Conservation (phyloP, 371 early-diverging fungal species). For the Mortierella sp. region DNA sequence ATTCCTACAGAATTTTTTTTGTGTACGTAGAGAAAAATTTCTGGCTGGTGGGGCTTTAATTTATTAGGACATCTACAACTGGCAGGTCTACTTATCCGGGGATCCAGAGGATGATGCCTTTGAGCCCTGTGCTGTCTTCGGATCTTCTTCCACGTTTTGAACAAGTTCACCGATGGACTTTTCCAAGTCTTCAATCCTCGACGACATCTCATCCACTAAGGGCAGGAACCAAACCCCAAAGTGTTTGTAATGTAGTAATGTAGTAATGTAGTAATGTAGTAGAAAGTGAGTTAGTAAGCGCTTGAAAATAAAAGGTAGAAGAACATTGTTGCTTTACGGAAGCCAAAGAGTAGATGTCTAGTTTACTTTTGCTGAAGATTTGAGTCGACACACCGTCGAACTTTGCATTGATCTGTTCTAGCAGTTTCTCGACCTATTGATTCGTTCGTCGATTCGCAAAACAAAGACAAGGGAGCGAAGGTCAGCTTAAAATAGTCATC, state of each 20-base stretch:
- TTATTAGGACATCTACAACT: too few species aligned
- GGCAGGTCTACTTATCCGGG: too few species aligned
- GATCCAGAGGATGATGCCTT: background rate
- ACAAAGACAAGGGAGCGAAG: too few species aligned
- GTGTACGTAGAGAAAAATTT: too few species aligned
- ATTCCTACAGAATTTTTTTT: too few species aligned
- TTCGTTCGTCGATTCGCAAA: too few species aligned
- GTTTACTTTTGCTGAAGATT: conserved; percentile 43
- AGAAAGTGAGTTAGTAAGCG: too few species aligned
- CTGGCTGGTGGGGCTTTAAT: too few species aligned
- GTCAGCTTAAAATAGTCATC: too few species aligned
- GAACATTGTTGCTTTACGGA: background rate
- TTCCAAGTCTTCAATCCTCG: conserved; percentile 53
- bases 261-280: too few species aligned
- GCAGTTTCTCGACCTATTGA: conserved; percentile 40
- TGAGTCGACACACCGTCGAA: conserved; percentile 43
- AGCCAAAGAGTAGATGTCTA: background rate
- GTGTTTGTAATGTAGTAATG: too few species aligned
- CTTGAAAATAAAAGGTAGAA: too few species aligned
- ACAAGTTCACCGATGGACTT: conserved; percentile 51
- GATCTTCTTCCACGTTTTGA: conserved; percentile 42
- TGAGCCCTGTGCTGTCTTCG: conserved; percentile 14
- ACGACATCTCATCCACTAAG: conserved; percentile 50
- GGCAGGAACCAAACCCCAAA: background rate
- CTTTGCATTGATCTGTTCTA: conserved; percentile 49